Evolutionary conservation across 495 filamentous ascomycete species (phyloP), one percentile per base, ranked within the genome.

Genomic region (Aspergillus conjunctus): DNA sequence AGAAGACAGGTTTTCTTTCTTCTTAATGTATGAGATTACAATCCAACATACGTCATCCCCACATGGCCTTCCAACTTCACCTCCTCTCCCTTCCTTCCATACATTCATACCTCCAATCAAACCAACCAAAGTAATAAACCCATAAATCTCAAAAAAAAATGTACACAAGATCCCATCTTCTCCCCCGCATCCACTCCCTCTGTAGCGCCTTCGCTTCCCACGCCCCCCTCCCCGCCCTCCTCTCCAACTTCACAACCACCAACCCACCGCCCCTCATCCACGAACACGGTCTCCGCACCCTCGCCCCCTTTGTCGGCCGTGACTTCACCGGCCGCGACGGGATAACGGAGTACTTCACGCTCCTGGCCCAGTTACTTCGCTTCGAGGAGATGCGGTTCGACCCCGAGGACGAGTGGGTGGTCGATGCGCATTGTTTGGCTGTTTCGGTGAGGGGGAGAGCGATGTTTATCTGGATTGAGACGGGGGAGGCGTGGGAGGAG

Each of bases 251-350:
- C 79, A 84, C 51, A 51, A 10, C 83, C 55, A 61, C 66, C 26
- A 17, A 56, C 22, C 71, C 73, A 14, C 52, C 70, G 3, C 74
- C 77, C 5, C 51, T 73, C 5, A 76, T 78, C 45, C 70, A 77
- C 68, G 86, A 88, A 62, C 83, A 88, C 71, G 86, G 86, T 7
- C 78, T 84, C 11, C 83, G 81, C 4, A 78, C 80, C 56, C 69
- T 88, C 1, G 85, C 85, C 11, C 85, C 86, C 10, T 88, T 87
- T 63, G 73, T 88, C 0, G 85, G 86, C 17, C 82, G 81, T 1
- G 68, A 74, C 11, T 87, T 82, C 65, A 73, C 63, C 4, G 85
- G 85, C 41, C 51, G 37, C 6, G 74, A 78, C 3, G 84, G 81
- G 0, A 64, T 82, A 7, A 56, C 52, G 17, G 54, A 68, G 6